A percentile compares a stretch with the other conserved stretches of the same genome.
Evolutionary conservation across 805 yeast species (phyloP).

Genomic region (Monosporozyma solicola): DNA sequence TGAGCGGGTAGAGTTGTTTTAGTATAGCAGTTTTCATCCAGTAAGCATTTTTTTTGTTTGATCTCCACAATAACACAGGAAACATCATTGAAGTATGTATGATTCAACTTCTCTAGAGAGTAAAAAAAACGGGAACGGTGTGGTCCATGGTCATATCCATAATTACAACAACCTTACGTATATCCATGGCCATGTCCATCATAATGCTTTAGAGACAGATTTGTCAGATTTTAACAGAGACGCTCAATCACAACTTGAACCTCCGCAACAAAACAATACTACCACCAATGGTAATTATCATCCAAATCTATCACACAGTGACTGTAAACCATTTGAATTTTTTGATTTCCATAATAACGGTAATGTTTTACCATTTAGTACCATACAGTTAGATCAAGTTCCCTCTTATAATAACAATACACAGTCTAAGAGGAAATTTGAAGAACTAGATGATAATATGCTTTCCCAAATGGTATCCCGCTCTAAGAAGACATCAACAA

Average conservation of each 20-base stretch:
- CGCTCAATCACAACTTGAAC: not conserved
- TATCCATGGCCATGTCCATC: conserved; percentile 62
- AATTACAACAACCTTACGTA: conserved; percentile 52
- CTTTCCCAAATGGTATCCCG: conserved; percentile 6
- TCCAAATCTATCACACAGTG: conserved; percentile 7
- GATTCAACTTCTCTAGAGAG: not conserved
- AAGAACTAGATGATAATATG: not conserved
- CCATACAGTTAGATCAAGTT: not conserved
- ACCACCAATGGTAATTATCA: too few relatives aligned
- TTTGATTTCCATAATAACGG: conserved; percentile 29
- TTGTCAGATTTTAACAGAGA: not conserved
- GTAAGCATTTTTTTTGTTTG: not conserved
- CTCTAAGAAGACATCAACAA: not conserved
- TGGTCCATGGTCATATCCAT: conserved; percentile 63
- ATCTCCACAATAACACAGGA: not conserved
- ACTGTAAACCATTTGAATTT: conserved; percentile 36
- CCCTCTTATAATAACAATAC: not conserved
- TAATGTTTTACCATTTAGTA: not conserved
- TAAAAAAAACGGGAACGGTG: conserved; percentile 1
- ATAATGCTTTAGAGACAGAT: conserved; percentile 2
- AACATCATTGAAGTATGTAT: not conserved
- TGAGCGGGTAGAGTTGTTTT: too few relatives aligned
- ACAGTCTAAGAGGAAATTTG: not conserved
- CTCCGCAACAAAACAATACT: not conserved
- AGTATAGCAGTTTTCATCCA: not conserved